Base-by-base conservation (phyloP, 2,329 filamentous ascomycete species). In the Aspergillus niger region DNA sequence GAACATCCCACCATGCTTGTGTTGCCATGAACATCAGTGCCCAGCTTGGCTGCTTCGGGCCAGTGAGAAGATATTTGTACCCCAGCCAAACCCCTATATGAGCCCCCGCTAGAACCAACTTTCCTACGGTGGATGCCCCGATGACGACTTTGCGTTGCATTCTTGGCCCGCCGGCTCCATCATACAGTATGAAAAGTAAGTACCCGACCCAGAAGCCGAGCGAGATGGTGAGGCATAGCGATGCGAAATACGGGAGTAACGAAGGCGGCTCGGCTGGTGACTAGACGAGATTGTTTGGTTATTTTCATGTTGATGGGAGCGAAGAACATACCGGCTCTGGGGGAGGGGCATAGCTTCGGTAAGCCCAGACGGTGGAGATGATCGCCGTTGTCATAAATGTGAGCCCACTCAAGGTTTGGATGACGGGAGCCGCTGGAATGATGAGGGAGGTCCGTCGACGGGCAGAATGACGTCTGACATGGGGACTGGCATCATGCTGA, bases 1-100 rank as follows among this genome's bases (percentile, higher is more conserved):
- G 17, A n/a, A 57, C 15, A 30, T 57, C 55, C 55, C 55, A 57
- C 55, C 55, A 57, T 8, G 55, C 44, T 8, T 57, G 55, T 15
- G 22, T 32, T 22, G 55, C 22, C 8, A 57, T 30, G 28, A 57
- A 50, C 43, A 57, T 50, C 3, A 57, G 15, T 8, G 11, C 8
- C 55, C 55, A 57, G 13, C 39, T 57, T n/a, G 55, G 55, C 28
- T 57, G 55, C 15, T 10, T 11, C 32, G 39, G 2, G 44, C 59
- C 48, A 32, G 17, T 26, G 17, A 39, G 28, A 39, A 39, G n/a
- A 26, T 57, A 55, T 30, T 49, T 49, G 44, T 49, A 49, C 44
- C 44, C 22, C 6, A 26, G 15, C 44, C 44, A 49, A 5, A 49
- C 44, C 22, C 44, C 24, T 26, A 49, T 49, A 24, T 49, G 44